Percentiles rank a stretch among this genome's conserved stretches.
These are phyloP conservation scores for Senna siamea DNA, from an alignment of 306 rosid genomes.

Conservation along the genomic window DNA sequence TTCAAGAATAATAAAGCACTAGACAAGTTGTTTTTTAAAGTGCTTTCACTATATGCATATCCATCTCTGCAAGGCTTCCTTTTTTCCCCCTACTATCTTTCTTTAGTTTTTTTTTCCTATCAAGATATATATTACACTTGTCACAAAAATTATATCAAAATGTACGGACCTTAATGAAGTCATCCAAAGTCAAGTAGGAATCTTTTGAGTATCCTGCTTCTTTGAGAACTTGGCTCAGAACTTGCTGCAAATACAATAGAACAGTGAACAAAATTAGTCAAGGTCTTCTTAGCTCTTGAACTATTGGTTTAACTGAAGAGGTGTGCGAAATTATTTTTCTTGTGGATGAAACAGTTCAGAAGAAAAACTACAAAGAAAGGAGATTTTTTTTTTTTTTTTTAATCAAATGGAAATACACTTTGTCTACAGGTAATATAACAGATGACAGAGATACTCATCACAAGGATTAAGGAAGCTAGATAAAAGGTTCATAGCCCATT, in stretches of 20 bases:
- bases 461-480: background rate
- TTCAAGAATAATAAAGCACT: constrained; percentile 24
- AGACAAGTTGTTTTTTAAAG: constrained; percentile 5
- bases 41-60: background rate
- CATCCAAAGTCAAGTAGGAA: constrained; percentile 69
- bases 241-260: constrained; percentile 59
- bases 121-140: constrained; percentile 11
- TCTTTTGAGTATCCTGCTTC: constrained; percentile 86
- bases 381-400: background rate
- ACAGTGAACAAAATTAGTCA: constrained; percentile 20
- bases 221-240: constrained; percentile 63
- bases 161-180: constrained; percentile 73
- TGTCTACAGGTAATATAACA: background rate
- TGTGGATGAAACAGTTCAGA: too few species aligned
- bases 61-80: background rate
- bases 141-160: constrained; percentile 9
- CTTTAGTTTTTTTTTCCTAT: background rate
- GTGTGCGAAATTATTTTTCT: too few species aligned
- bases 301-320: too few species aligned
- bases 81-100: too few species aligned
- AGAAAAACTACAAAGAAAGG: background rate
- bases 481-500: background rate
- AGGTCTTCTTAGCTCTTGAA: constrained; percentile 9
- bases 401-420: constrained; percentile 22
- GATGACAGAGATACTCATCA: constrained; percentile 22